Evolutionary conservation across 208 protist species (phyloP).

Genomic region (Trypanosoma conorhini): DNA sequence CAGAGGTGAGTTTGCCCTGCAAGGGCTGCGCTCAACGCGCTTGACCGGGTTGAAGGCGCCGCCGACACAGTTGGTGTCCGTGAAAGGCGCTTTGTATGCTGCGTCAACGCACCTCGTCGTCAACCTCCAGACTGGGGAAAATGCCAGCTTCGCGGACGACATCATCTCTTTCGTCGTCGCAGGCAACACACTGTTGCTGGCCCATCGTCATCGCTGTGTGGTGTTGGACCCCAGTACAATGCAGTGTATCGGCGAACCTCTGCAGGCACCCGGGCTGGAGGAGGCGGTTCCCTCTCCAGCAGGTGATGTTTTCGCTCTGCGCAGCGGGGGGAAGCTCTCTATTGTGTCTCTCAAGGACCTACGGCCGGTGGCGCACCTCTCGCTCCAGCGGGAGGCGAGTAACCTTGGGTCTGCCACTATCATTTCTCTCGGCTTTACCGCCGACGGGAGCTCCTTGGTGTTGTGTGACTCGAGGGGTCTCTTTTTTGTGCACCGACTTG

Average conservation of each 20-base stretch:
- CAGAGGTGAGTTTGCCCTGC: neutral
- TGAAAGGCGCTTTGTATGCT: slow-evolving; percentile 15
- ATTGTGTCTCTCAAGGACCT: slow-evolving; percentile 7
- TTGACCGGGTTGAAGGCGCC: slow-evolving; percentile 5
- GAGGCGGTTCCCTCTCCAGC: slow-evolving; percentile 8
- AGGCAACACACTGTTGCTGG: slow-evolving; percentile 10
- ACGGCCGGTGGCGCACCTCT: neutral
- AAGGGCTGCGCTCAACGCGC: neutral
- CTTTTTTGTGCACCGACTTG: slow-evolving; percentile 21
- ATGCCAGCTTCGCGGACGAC: slow-evolving; percentile 7
- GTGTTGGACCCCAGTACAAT: slow-evolving; percentile 12
- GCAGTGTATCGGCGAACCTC: slow-evolving; percentile 3
- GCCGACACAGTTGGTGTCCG: slow-evolving; percentile 19
- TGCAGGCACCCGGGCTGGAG: neutral
- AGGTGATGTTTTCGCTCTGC: slow-evolving; percentile 12
- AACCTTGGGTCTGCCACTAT: slow-evolving; percentile 9
- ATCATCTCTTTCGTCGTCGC: slow-evolving; percentile 16
- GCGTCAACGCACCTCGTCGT: slow-evolving; percentile 18
- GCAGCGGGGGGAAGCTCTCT: slow-evolving; percentile 6
- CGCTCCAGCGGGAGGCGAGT: neutral
- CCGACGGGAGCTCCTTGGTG: slow-evolving; percentile 13
- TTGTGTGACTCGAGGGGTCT: slow-evolving; percentile 30
- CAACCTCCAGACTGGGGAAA: slow-evolving; percentile 16
- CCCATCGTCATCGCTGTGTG: slow-evolving; percentile 17
- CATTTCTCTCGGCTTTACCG: slow-evolving; percentile 31